phyloP scores from a whole-genome alignment of 108 stramenopile genomes.

The Pseudonitzschia delicatissima region DNA sequence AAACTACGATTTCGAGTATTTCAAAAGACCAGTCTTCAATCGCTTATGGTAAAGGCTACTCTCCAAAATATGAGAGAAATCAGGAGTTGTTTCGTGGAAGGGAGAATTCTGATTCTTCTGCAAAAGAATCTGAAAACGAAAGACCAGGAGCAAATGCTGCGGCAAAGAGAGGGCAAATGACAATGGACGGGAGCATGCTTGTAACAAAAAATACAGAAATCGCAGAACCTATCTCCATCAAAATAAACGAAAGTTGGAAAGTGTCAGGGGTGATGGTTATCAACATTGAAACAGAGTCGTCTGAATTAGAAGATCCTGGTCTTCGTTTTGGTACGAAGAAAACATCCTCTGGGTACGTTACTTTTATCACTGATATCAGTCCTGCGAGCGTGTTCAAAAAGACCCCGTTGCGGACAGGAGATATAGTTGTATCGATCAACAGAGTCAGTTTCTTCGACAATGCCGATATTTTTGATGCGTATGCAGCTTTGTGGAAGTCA shows the following conservation, averaged over 20 bases:
- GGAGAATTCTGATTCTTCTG: neutral
- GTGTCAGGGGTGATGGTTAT: slow-evolving; percentile 6
- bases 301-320: neutral
- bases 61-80: neutral
- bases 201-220: slow-evolving; percentile 10
- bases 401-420: slow-evolving; percentile 4
- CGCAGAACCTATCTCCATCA: neutral
- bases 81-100: no score
- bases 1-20: slow-evolving; percentile 10
- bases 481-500: slow-evolving; percentile 13
- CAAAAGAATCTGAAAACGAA: neutral
- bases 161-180: slow-evolving; percentile 4
- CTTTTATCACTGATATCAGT: neutral
- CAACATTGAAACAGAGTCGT: neutral
- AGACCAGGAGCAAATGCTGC: neutral
- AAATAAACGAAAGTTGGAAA: slow-evolving; percentile 16
- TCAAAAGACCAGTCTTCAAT: neutral
- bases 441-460: neutral
- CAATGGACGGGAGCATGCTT: slow-evolving; percentile 5
- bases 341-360: slow-evolving; percentile 5
- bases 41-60: neutral
- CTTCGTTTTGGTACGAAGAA: slow-evolving; percentile 1
- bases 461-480: slow-evolving; percentile 4
- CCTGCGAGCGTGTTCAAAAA: neutral
- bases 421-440: slow-evolving; percentile 11